Percentiles rank a stretch among this genome's conserved stretches.
phyloP scores from a whole-genome alignment of 2,329 filamentous ascomycete genomes.

The Diplodia scrobiculata region DNA sequence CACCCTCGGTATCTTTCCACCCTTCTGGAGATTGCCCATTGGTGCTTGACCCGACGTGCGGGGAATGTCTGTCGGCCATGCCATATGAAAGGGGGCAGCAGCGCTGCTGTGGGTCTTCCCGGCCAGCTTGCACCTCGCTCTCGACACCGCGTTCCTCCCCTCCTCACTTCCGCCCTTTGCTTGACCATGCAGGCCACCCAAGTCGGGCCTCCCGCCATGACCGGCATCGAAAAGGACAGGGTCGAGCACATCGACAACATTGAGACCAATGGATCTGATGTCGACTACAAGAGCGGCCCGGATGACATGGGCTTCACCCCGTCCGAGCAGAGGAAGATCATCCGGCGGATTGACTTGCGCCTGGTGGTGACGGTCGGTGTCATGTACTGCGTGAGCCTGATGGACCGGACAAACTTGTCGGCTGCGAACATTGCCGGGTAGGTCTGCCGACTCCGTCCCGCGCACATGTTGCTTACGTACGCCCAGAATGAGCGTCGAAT shows the following conservation, averaged over 20 bases:
- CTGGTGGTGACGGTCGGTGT: conserved; percentile 54
- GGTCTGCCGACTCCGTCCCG: conserved; percentile 28
- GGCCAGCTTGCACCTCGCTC: background rate
- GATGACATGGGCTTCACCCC: conserved; percentile 53
- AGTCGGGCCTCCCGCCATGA: background rate
- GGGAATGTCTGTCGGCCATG: conserved; percentile 12
- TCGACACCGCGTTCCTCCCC: background rate
- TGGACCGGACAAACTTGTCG: conserved; percentile 79
- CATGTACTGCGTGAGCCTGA: conserved; percentile 74
- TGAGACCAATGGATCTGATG: conserved; percentile 18
- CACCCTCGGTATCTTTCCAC: conserved; percentile 26
- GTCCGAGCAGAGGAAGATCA: conserved; percentile 67
- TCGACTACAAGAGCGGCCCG: conserved; percentile 4
- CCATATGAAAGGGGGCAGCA: conserved; percentile 16
- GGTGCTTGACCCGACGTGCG: conserved; percentile 2
- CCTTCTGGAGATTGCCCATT: conserved; percentile 3
- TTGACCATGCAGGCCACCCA: conserved; percentile 11
- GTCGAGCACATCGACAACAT: conserved; percentile 26
- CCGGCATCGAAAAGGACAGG: conserved; percentile 22
- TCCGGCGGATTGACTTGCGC: conserved; percentile 66
- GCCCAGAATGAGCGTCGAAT: conserved; percentile 45
- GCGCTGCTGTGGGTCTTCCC: background rate
- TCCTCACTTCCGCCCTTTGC: background rate
- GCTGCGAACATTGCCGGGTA: conserved; percentile 70
- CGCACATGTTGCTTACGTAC: conserved; percentile 34